Conservation (phyloP, 805 yeast species). For the Ogataea minuta region DNA sequence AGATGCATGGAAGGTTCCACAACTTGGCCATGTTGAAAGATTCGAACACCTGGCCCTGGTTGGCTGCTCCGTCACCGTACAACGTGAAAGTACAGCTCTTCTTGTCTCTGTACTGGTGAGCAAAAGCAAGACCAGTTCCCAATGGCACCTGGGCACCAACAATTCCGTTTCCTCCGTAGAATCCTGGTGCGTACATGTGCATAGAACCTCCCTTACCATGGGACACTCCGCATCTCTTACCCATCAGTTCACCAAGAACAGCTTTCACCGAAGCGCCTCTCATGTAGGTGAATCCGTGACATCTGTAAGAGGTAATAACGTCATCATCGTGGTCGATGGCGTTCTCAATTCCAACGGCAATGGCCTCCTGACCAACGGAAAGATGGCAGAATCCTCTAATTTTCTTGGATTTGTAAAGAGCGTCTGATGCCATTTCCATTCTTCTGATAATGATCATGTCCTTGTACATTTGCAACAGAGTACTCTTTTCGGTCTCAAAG, state of each 20-base stretch:
- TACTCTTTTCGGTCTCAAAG: constrained; percentile 77
- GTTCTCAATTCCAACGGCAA: constrained; percentile 97
- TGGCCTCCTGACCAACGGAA: constrained; percentile 98
- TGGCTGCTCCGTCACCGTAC: constrained; percentile 99
- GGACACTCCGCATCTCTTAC: constrained; percentile 91
- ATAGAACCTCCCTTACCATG: constrained; percentile 99
- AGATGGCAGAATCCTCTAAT: constrained; percentile 99
- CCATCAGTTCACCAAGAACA: constrained; percentile 95
- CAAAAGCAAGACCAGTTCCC: constrained; percentile 98
- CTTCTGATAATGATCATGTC: constrained; percentile 93
- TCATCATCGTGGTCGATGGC: constrained; percentile 86
- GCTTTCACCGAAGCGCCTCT: constrained; percentile 91
- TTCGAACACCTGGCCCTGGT: constrained; percentile 99
- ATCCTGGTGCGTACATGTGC: constrained; percentile 96
- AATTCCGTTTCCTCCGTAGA: constrained; percentile 99
- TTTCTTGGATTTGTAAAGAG: constrained; percentile 96
- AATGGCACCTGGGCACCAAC: constrained; percentile 99
- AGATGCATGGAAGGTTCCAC: constrained; percentile 93
- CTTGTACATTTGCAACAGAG: constrained; percentile 88
- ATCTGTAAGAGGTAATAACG: constrained; percentile 94
- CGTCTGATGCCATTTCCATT: constrained; percentile 99
- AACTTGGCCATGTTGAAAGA: constrained; percentile 98
- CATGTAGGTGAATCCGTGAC: constrained; percentile 97
- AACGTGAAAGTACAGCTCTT: constrained; percentile 76
- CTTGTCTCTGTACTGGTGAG: constrained; percentile 90